Conservation (phyloP, 257 asterid species). For the Nicotiana sylvestris region DNA sequence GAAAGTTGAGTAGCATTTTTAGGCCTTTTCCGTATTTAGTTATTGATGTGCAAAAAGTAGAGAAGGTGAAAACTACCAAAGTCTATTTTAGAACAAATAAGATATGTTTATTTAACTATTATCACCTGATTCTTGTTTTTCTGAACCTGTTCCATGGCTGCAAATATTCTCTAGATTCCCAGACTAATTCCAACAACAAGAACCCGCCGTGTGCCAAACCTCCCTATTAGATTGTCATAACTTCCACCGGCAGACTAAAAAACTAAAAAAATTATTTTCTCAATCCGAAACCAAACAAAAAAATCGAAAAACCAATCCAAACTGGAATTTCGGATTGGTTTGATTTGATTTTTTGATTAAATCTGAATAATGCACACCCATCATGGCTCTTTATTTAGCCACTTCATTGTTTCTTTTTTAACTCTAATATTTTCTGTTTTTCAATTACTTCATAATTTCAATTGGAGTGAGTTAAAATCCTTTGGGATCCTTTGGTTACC, state of each 20-base stretch:
- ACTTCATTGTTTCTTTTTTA: neutral
- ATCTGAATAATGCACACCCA: no score
- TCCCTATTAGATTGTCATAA: conserved; percentile 79
- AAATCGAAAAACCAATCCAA: conserved; percentile 55
- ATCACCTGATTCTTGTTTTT: conserved; percentile 61
- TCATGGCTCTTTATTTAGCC: neutral
- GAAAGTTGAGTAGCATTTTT: neutral
- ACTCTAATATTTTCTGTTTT: no score
- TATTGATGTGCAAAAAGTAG: neutral
- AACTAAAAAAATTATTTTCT: no score
- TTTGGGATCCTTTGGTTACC: no score
- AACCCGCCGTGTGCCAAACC: conserved; percentile 75
- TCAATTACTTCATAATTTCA: no score
- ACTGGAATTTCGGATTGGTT: conserved; percentile 26
- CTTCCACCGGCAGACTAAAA: conserved; percentile 71
- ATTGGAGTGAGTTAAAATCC: no score
- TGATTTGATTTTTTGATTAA: no score
- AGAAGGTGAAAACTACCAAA: neutral
- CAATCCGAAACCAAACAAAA: no score
- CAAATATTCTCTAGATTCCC: conserved; percentile 47
- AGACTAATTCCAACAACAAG: conserved; percentile 91
- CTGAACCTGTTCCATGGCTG: conserved; percentile 77
- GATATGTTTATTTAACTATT: neutral
- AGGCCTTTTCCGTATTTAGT: conserved; percentile 47
- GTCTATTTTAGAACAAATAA: neutral